Percentiles rank a stretch among this genome's conserved stretches.
These are phyloP conservation scores for Aspergillus baeticus DNA, from an alignment of 495 filamentous ascomycete species.

Conservation along the genomic window DNA sequence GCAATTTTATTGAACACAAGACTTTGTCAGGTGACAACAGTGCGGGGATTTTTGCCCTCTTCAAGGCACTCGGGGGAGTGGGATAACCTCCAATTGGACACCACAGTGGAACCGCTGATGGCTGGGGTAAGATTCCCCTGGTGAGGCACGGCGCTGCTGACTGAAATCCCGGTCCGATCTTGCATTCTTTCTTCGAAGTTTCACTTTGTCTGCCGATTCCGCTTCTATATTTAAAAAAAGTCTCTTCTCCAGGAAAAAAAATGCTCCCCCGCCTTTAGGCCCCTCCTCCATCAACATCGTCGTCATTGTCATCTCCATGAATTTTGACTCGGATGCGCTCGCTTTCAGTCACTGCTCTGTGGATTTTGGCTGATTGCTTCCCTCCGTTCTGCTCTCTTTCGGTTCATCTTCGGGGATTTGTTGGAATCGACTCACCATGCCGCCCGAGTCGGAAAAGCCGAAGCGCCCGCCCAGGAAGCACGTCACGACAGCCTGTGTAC, in stretches of 20 bases:
- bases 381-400: not conserved
- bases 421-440: conserved; percentile 18
- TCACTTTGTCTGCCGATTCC: too few species aligned
- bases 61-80: not conserved
- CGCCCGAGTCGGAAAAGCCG: conserved; percentile 32
- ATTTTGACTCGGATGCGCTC: conserved; percentile 8
- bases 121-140: conserved; percentile 1
- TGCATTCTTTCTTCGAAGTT: too few species aligned
- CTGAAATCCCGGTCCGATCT: conserved; percentile 2
- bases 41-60: not conserved
- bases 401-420: too few species aligned
- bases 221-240: not conserved
- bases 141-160: not conserved
- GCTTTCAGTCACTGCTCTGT: conserved; percentile 10
- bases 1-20: not conserved
- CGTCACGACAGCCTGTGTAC: conserved; percentile 49
- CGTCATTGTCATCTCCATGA: conserved; percentile 11
- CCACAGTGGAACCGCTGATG: not conserved
- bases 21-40: not conserved
- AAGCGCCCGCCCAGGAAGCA: conserved; percentile 43
- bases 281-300: conserved; percentile 2
- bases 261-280: not conserved
- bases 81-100: not conserved
- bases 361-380: conserved; percentile 21
- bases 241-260: conserved; percentile 1